Evolutionary conservation across 371 early-diverging fungal genomes (phyloP), one percentile per base, ranked within the genome.

Genomic region (Rhizopus arrhizus): DNA sequence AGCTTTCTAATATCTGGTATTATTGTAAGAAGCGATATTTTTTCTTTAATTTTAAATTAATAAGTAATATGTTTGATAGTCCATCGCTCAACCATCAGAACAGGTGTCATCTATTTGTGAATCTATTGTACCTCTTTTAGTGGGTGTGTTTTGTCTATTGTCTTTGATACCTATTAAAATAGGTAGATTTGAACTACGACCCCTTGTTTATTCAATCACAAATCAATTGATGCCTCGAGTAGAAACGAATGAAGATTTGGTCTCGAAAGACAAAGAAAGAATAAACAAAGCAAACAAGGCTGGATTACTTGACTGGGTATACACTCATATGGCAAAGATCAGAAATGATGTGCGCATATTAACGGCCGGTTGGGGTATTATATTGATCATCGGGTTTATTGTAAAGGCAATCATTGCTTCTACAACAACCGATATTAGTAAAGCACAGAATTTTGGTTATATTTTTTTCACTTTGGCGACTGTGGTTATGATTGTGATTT

Each of bases 161-260:
- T 75, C 79, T 4, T 43, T 76, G 1, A 28, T 79, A 12, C 79
- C 79, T 11, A 70, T 75, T 38, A 64, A 53, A 8, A 66, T 75
- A 28, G 76, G 76, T 4, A 56, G 55, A 13, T 72, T 66, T 56
- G 59, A 64, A 46, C 12, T 79, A n/a, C 70, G 70, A 13, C 79
- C 79, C 3, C 36, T 79, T 0, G 59, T 74, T 10, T 79, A 63
- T 59, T 67, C 75, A 53, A 22, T 79, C 13, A 64, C 71, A 5
- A 74, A 63, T 16, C 79, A 79, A 56, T 56, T 79, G n/a, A 79
- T 79, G 76, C 79, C 79, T 40, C 68, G 79, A 12, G 33, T 55
- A 10, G 43, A 64, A 9, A 28, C 35, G 1, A 62, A 68, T 38
- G 60, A 66, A 58, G 66, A 65, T 4, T 51, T 70, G 4, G 42